Evolutionary conservation across 2,329 filamentous ascomycete species (phyloP).

Genomic region (Pseudocercospora vitis): DNA sequence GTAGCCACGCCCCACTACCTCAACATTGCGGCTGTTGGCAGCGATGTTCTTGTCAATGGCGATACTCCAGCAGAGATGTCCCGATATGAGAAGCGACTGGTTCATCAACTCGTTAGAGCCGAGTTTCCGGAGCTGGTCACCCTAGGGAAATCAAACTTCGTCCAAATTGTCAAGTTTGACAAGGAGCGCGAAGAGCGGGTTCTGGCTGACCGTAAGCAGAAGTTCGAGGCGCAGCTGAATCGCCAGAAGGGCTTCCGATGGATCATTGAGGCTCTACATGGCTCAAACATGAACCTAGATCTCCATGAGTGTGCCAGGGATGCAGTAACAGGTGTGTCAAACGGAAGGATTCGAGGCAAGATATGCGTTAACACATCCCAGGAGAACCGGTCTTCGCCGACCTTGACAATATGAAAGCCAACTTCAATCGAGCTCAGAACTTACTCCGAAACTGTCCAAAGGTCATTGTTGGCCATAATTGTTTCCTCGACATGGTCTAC

Average conservation of each 20-base stretch:
- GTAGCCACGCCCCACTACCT: slow-evolving; percentile 33
- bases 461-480: slow-evolving; percentile 64
- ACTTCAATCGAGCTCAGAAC: slow-evolving; percentile 43
- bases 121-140: slow-evolving; percentile 55
- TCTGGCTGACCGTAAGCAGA: slow-evolving; percentile 39
- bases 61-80: slow-evolving; percentile 44
- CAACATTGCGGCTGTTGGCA: slow-evolving; percentile 36
- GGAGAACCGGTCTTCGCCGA: slow-evolving; percentile 41
- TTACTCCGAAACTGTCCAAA: slow-evolving; percentile 49
- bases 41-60: slow-evolving; percentile 22
- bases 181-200: slow-evolving; percentile 47
- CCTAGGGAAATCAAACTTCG: slow-evolving; percentile 44
- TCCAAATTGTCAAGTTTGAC: slow-evolving; percentile 46
- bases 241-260: slow-evolving; percentile 52
- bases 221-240: slow-evolving; percentile 44
- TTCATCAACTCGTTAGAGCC: slow-evolving; percentile 65
- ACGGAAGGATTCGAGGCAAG: not conserved
- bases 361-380: not conserved
- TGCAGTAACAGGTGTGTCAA: slow-evolving; percentile 24
- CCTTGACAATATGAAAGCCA: slow-evolving; percentile 38
- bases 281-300: slow-evolving; percentile 42
- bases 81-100: slow-evolving; percentile 63
- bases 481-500: slow-evolving; percentile 64
- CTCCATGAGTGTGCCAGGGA: slow-evolving; percentile 40
- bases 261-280: slow-evolving; percentile 51